Percentiles rank a stretch among this genome's conserved stretches.
phyloP scores from a whole-genome alignment of 768 basidiomycete species.

The Exsudoporus frostii region DNA sequence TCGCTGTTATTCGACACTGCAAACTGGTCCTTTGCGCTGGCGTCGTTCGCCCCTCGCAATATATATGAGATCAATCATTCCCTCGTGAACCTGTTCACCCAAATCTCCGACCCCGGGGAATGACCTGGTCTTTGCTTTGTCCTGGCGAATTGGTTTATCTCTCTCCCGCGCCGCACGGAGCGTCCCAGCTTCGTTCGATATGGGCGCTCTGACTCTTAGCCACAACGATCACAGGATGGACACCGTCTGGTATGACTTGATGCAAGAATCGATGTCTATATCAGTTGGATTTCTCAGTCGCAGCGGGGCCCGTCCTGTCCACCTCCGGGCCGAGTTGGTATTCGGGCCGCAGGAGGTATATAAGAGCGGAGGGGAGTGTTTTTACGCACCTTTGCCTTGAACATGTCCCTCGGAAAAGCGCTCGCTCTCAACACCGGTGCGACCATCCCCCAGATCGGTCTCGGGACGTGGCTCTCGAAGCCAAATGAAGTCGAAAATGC shows the following conservation, averaged over 20 bases:
- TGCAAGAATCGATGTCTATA: background rate
- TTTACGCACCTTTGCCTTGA: background rate
- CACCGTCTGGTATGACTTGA: too few relatives aligned
- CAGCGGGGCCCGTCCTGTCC: background rate
- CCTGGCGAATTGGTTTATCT: too few relatives aligned
- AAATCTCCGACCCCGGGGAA: background rate
- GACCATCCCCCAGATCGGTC: slow-evolving; percentile 70
- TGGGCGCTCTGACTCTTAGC: too few relatives aligned
- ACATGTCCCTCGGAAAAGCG: slow-evolving; percentile 42
- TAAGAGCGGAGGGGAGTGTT: background rate
- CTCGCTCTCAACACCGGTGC: slow-evolving; percentile 46
- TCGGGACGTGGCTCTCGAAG: slow-evolving; percentile 80
- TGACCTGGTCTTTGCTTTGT: background rate
- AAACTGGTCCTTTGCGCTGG: too few relatives aligned
- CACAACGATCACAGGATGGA: too few relatives aligned
- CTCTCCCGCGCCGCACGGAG: too few relatives aligned
- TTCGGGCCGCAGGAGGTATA: slow-evolving; percentile 6
- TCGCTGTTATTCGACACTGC: too few relatives aligned
- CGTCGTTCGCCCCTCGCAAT: too few relatives aligned
- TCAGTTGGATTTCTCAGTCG: background rate
- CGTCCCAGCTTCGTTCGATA: too few relatives aligned
- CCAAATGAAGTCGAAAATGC: slow-evolving; percentile 74
- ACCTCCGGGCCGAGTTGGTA: slow-evolving; percentile 4
- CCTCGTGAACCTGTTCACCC: background rate
- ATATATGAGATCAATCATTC: background rate